A percentile compares a stretch with the other conserved stretches of the same genome.
These are phyloP conservation scores for Handroanthus guayacan DNA, from an alignment of 257 asterid genomes.

Conservation along the genomic window DNA sequence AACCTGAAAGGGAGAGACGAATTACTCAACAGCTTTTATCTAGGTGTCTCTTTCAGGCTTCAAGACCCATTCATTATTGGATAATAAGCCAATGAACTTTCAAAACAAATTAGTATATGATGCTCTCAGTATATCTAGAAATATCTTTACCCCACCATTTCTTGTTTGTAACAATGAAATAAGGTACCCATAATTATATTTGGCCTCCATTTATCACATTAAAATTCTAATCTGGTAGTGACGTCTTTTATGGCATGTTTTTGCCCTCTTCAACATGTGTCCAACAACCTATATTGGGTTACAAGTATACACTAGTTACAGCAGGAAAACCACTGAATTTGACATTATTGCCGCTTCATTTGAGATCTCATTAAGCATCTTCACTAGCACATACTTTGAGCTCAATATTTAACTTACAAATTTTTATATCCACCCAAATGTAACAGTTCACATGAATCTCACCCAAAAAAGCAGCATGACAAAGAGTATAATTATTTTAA, in stretches of 20 bases:
- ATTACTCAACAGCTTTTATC: conserved; percentile 2
- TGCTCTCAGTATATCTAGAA: conserved; percentile 17
- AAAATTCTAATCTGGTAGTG: background rate
- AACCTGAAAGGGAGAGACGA: conserved; percentile 28
- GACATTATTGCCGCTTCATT: conserved; percentile 26
- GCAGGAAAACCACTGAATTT: background rate
- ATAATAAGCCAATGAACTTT: conserved; percentile 20
- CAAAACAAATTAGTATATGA: conserved; percentile 13
- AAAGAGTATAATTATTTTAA: conserved; percentile 14
- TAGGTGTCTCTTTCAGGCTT: conserved; percentile 31
- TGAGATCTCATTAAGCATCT: conserved; percentile 30
- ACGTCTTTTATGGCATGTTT: background rate
- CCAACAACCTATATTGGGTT: background rate
- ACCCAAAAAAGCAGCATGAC: conserved; percentile 14
- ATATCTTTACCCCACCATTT: background rate
- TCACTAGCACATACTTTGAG: conserved; percentile 17
- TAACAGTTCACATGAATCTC: conserved; percentile 2
- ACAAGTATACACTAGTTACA: conserved; percentile 11
- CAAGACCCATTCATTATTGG: conserved; percentile 20
- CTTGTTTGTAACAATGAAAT: conserved; percentile 12
- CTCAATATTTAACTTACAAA: conserved; percentile 25
- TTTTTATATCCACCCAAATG: conserved; percentile 12
- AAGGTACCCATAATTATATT: conserved; percentile 12
- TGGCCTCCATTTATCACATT: background rate
- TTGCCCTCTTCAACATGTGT: background rate